phyloP scores from a whole-genome alignment of 2,329 filamentous ascomycete species.

The Colletotrichum karsti region DNA sequence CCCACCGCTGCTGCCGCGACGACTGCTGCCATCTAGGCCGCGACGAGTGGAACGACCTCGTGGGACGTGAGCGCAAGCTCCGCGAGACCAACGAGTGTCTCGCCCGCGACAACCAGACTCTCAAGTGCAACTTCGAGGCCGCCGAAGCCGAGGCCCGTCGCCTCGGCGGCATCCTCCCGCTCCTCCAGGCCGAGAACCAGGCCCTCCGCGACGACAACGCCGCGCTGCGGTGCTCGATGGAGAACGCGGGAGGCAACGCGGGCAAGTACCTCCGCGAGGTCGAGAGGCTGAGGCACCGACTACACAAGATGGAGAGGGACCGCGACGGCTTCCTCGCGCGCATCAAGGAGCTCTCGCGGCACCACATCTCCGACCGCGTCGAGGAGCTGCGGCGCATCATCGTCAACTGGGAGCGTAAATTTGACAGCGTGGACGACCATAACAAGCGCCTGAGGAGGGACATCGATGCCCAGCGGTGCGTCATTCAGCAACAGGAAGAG shows the following conservation, averaged over 20 bases:
- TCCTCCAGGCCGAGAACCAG: conserved; percentile 46
- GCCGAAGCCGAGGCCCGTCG: conserved; percentile 45
- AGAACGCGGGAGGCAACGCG: conserved; percentile 40
- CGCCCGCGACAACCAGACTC: conserved; percentile 36
- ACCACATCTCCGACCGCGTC: conserved; percentile 38
- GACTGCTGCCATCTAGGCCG: conserved; percentile 45
- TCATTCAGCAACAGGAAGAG: conserved; percentile 27
- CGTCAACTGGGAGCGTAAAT: conserved; percentile 41
- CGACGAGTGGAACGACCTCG: conserved; percentile 46
- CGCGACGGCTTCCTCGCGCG: conserved; percentile 42
- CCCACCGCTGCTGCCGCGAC: conserved; percentile 32
- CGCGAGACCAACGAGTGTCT: conserved; percentile 45
- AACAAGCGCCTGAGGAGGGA: conserved; percentile 25
- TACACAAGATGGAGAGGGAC: conserved; percentile 46
- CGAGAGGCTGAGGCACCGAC: conserved; percentile 42
- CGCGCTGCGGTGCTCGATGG: conserved; percentile 46
- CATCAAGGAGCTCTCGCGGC: conserved; percentile 43
- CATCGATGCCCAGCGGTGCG: conserved; percentile 15
- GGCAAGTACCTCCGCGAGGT: conserved; percentile 41
- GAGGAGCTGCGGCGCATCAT: conserved; percentile 42
- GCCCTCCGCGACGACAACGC: conserved; percentile 48
- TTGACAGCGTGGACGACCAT: conserved; percentile 30
- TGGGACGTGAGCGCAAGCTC: conserved; percentile 45
- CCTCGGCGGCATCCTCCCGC: conserved; percentile 42
- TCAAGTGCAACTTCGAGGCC: conserved; percentile 45